Conservation (phyloP, 352 stramenopile species). For the Thalassiosira ordinaria region DNA sequence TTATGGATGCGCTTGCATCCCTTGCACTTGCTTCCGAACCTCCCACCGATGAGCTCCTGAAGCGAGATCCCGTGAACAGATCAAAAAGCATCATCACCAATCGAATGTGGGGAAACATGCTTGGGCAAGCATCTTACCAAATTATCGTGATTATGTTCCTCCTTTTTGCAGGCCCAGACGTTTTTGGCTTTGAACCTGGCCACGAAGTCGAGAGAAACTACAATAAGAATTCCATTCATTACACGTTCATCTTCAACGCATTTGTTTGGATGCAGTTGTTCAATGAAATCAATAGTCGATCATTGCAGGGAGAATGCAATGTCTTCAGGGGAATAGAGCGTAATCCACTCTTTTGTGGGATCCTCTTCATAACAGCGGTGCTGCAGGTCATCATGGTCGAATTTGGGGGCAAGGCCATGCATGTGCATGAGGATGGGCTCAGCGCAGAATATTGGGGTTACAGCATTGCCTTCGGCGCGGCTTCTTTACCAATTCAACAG, state of each 20-base stretch:
- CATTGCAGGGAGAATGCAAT: slow-evolving; percentile 87
- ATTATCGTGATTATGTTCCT: slow-evolving; percentile 89
- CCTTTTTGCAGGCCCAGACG: slow-evolving; percentile 84
- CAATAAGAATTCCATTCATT: slow-evolving; percentile 89
- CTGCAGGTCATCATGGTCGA: slow-evolving; percentile 95
- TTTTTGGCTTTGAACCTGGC: slow-evolving; percentile 68
- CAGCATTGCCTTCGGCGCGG: slow-evolving; percentile 78
- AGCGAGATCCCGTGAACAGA: slow-evolving; percentile 89
- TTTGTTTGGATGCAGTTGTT: slow-evolving; percentile 96
- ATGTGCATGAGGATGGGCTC: slow-evolving; percentile 74
- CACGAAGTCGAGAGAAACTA: slow-evolving; percentile 50
- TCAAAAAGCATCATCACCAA: slow-evolving; percentile 90
- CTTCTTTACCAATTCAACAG: slow-evolving; percentile 80
- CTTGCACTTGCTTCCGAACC: slow-evolving; percentile 93
- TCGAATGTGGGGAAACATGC: slow-evolving; percentile 93
- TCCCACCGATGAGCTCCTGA: slow-evolving; percentile 89
- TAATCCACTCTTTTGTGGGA: slow-evolving; percentile 92
- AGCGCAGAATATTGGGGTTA: slow-evolving; percentile 76
- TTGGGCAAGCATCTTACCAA: slow-evolving; percentile 91
- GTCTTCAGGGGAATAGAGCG: slow-evolving; percentile 91
- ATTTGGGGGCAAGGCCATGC: slow-evolving; percentile 82
- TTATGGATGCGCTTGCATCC: slow-evolving; percentile 95
- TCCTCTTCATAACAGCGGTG: slow-evolving; percentile 90
- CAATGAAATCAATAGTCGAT: slow-evolving; percentile 87
- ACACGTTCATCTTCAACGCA: slow-evolving; percentile 95